Evolutionary conservation across 257 asterid genomes (phyloP).

Genomic region (Verbena officinalis): DNA sequence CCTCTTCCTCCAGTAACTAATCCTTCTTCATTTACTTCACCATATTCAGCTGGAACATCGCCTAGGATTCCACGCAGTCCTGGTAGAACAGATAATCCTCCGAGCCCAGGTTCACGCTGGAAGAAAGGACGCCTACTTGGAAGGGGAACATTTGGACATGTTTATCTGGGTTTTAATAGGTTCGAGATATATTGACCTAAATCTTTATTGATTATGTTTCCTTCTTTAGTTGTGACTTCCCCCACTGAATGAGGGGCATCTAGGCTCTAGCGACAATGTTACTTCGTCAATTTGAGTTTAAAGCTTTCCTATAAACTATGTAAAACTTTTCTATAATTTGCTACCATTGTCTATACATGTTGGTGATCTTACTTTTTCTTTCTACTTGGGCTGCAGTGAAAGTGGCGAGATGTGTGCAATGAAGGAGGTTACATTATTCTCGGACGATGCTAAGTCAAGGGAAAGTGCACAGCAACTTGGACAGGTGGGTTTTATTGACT

Average conservation of each 20-base stretch:
- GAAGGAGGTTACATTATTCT: slow-evolving; percentile 64
- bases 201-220: slow-evolving; percentile 13
- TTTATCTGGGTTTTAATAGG: slow-evolving; percentile 71
- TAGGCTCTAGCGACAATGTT: not conserved
- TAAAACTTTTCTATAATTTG: not conserved
- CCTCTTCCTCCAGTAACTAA: slow-evolving; percentile 50
- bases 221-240: slow-evolving; percentile 20
- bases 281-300: not conserved
- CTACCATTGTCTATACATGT: slow-evolving; percentile 8
- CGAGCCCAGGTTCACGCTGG: slow-evolving; percentile 52
- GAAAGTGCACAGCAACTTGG: slow-evolving; percentile 58
- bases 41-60: slow-evolving; percentile 45
- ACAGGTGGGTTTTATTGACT: slow-evolving; percentile 44
- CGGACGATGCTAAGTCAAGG: slow-evolving; percentile 54
- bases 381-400: slow-evolving; percentile 47
- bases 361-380: slow-evolving; percentile 12
- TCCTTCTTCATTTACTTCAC: slow-evolving; percentile 33
- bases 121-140: slow-evolving; percentile 71
- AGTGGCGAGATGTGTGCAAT: slow-evolving; percentile 85
- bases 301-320: not conserved
- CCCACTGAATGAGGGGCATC: slow-evolving; percentile 4
- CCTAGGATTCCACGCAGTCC: slow-evolving; percentile 45
- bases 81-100: slow-evolving; percentile 36
- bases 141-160: slow-evolving; percentile 71
- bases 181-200: slow-evolving; percentile 15